phyloP scores from a whole-genome alignment of 331 rosid species.

The Cydonia oblonga region DNA sequence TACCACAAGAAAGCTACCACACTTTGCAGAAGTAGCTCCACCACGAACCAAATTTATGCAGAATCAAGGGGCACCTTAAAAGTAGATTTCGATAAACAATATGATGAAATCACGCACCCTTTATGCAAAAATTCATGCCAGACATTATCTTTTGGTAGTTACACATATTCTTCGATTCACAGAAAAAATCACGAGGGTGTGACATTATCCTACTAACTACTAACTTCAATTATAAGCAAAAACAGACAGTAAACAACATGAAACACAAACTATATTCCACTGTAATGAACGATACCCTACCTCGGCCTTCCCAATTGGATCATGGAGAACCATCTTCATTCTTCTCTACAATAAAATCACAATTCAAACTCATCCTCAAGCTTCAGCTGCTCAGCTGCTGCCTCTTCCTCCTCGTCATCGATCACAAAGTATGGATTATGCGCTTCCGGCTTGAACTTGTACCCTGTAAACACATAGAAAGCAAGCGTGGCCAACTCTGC shows the following conservation, averaged over 20 bases:
- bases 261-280: constrained; percentile 25
- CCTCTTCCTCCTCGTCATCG: constrained; percentile 89
- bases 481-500: constrained; percentile 73
- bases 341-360: constrained; percentile 24
- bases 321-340: constrained; percentile 19
- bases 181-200: constrained; percentile 21
- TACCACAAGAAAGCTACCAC: not conserved
- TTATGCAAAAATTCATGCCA: constrained; percentile 6
- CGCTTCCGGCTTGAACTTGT: constrained; percentile 80
- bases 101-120: not conserved
- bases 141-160: constrained; percentile 23
- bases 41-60: not conserved
- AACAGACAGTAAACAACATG: constrained; percentile 4
- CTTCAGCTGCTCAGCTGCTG: constrained; percentile 79
- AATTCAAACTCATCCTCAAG: constrained; percentile 83
- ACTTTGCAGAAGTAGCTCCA: not conserved
- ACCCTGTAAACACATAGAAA: constrained; percentile 66
- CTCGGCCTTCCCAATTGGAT: constrained; percentile 19
- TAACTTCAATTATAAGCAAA: constrained; percentile 11
- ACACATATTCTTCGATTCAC: constrained; percentile 32
- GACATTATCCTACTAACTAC: constrained; percentile 21
- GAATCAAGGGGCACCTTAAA: not conserved
- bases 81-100: not conserved
- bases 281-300: constrained; percentile 18
- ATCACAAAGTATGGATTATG: constrained; percentile 78